Conservation (phyloP, 1,284 basidiomycete species). For the Ustilago shanxiensis region DNA sequence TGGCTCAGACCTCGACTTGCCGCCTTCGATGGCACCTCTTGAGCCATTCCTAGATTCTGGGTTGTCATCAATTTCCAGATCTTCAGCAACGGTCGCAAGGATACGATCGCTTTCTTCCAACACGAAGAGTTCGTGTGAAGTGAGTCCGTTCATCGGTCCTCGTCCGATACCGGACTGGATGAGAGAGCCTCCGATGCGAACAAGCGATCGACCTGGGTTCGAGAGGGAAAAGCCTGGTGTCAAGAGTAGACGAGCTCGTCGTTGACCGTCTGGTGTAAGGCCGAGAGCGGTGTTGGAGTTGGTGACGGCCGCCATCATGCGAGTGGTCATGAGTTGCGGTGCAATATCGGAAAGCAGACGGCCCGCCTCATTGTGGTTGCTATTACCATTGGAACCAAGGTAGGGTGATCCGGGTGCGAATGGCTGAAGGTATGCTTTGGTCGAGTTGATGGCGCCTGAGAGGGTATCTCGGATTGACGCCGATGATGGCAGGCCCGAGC, state of each 20-base stretch:
- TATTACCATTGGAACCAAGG: conserved; percentile 27
- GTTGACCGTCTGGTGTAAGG: conserved; percentile 53
- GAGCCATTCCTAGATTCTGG: conserved; percentile 12
- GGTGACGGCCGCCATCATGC: conserved; percentile 66
- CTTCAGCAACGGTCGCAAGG: conserved; percentile 53
- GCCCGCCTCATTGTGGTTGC: conserved; percentile 43
- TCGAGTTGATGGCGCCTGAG: conserved; percentile 52
- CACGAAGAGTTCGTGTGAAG: conserved; percentile 64
- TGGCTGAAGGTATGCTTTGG: conserved; percentile 59
- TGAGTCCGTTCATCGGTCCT: conserved; percentile 60
- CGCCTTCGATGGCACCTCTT: conserved; percentile 31
- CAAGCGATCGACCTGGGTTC: conserved; percentile 62
- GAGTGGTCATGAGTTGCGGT: conserved; percentile 67
- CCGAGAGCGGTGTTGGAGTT: conserved; percentile 59
- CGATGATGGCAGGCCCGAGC: conserved; percentile 36
- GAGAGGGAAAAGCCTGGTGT: conserved; percentile 61
- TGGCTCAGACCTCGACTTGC: conserved; percentile 34
- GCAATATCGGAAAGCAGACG: conserved; percentile 68
- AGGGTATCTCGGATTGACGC: conserved; percentile 46
- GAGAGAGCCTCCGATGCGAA: conserved; percentile 63
- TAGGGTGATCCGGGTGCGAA: conserved; percentile 52
- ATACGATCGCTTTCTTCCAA: conserved; percentile 67
- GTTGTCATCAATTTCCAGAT: conserved; percentile 42
- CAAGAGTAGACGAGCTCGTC: conserved; percentile 54
- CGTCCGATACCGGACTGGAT: conserved; percentile 56